Percentiles rank a stretch among this genome's conserved stretches.
Evolutionary conservation across 2,329 filamentous ascomycete genomes (phyloP).

Genomic region (Arthrinium phaeospermum): DNA sequence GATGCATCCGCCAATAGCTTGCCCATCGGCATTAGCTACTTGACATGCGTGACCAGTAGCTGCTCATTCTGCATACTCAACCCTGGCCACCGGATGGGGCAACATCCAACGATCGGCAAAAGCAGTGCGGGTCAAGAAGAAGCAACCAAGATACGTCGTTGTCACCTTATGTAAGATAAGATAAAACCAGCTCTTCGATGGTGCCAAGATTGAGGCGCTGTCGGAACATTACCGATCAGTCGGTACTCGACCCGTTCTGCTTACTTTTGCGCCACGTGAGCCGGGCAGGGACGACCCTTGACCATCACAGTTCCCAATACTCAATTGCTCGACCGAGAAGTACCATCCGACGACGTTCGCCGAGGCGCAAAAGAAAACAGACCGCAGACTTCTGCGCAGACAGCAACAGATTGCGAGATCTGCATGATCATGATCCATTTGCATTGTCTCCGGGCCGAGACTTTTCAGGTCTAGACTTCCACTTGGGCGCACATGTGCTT

Average conservation of each 20-base stretch:
- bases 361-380: background rate
- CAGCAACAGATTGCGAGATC: background rate
- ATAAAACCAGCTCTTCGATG: background rate
- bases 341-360: background rate
- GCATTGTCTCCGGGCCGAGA: background rate
- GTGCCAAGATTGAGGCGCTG: background rate
- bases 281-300: background rate
- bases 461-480: background rate
- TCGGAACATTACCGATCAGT: background rate
- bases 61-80: background rate
- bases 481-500: background rate
- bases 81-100: background rate
- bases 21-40: background rate
- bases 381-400: background rate
- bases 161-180: background rate
- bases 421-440: background rate
- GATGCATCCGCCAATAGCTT: background rate
- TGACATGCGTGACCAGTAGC: too few relatives aligned
- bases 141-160: background rate
- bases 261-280: background rate
- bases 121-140: too few relatives aligned
- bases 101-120: background rate
- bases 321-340: background rate
- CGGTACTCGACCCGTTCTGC: background rate
- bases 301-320: background rate